Evolutionary conservation across 768 basidiomycete species (phyloP).

Genomic region (Termitomyces sp.): DNA sequence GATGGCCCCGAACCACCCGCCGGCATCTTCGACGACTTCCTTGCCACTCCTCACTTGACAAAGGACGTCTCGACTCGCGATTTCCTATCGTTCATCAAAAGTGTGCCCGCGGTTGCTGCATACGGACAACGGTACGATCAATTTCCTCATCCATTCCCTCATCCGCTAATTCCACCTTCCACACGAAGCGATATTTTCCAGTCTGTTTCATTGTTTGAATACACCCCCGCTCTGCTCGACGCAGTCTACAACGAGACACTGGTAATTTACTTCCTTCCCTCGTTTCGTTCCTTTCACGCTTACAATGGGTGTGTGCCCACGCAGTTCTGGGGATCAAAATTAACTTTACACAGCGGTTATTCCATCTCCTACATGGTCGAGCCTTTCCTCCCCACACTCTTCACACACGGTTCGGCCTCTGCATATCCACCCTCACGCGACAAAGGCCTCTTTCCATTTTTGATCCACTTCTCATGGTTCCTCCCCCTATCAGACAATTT

Average conservation of each 20-base stretch:
- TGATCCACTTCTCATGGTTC: conserved; percentile 43
- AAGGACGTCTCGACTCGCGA: conserved; percentile 34
- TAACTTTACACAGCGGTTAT: conserved; percentile 20
- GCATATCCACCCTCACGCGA: conserved; percentile 45
- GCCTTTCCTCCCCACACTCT: conserved; percentile 39
- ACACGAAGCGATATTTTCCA: conserved; percentile 23
- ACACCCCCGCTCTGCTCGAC: conserved; percentile 30
- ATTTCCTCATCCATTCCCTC: background rate
- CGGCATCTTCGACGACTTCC: conserved; percentile 48
- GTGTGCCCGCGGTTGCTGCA: conserved; percentile 30
- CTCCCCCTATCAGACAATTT: conserved; percentile 28
- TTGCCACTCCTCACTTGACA: conserved; percentile 35
- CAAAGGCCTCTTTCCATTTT: conserved; percentile 35
- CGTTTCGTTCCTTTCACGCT: background rate
- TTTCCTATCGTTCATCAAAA: conserved; percentile 34
- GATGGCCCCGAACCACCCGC: conserved; percentile 44
- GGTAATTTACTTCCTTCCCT: conserved; percentile 15
- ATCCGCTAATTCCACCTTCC: background rate
- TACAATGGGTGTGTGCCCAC: background rate
- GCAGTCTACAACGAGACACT: conserved; percentile 39
- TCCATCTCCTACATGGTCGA: conserved; percentile 46
- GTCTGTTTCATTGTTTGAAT: conserved; percentile 34
- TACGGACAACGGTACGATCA: conserved; percentile 18
- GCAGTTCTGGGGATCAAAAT: conserved; percentile 40
- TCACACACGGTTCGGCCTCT: conserved; percentile 31